Conservation (phyloP, 352 stramenopile species). For the Phytopythium ostracodes region DNA sequence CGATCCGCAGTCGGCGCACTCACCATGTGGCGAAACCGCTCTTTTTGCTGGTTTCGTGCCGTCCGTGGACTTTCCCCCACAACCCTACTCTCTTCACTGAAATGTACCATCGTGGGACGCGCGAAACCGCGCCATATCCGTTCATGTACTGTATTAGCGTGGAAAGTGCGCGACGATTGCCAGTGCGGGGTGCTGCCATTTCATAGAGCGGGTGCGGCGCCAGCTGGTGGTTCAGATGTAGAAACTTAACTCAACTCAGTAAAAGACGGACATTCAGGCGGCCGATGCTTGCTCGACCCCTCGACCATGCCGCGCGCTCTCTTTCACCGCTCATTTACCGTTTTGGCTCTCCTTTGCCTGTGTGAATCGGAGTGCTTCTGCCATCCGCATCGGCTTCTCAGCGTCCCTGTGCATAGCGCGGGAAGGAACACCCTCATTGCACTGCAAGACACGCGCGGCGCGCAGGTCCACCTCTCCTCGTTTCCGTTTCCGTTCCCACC, state of each 20-base stretch:
- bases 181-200: neutral
- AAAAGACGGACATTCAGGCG: neutral
- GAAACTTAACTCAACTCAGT: conserved; percentile 4
- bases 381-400: neutral
- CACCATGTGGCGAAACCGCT: neutral
- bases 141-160: neutral
- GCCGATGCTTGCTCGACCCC: neutral
- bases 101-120: neutral
- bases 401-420: neutral
- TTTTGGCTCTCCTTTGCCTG: conserved; percentile 3
- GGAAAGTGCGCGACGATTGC: neutral
- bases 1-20: neutral
- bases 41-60: neutral
- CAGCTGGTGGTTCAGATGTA: neutral
- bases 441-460: neutral
- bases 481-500: neutral
- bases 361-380: neutral
- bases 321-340: neutral
- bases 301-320: neutral
- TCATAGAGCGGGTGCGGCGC: neutral
- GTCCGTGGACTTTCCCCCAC: neutral
- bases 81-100: conserved; percentile 4
- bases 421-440: neutral
- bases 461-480: neutral
- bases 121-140: neutral